Percentiles rank a stretch among this genome's conserved stretches.
Evolutionary conservation across 306 rosid species (phyloP).

Genomic region (Pachyrhizus erosus): DNA sequence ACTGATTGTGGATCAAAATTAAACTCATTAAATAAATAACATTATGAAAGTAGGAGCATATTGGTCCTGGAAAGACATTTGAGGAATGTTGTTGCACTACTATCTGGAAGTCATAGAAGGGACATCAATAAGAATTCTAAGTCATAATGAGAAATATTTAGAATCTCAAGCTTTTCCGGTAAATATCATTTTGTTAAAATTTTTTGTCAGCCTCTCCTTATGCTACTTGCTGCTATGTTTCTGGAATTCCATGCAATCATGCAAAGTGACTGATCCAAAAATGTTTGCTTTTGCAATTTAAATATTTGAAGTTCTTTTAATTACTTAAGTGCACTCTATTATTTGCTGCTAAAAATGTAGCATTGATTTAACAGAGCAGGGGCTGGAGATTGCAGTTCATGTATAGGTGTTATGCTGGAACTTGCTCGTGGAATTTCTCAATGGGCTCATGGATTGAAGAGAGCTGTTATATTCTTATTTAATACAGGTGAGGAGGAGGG

Average conservation of each 20-base stretch:
- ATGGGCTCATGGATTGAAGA: constrained; percentile 96
- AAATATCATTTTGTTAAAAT: not conserved
- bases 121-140: not conserved
- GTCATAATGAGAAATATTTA: not conserved
- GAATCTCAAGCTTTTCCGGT: not conserved
- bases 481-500: constrained; percentile 99
- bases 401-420: constrained; percentile 92
- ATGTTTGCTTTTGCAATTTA: constrained; percentile 7
- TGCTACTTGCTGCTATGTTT: constrained; percentile 20
- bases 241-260: not conserved
- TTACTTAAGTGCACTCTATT: not conserved
- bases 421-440: constrained; percentile 98
- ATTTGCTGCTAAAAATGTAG: constrained; percentile 30
- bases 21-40: not conserved
- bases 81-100: not conserved
- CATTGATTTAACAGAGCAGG: constrained; percentile 80
- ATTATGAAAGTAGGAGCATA: not conserved
- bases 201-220: not conserved
- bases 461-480: constrained; percentile 82
- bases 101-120: not conserved
- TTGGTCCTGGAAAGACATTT: not conserved
- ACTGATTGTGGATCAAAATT: not conserved
- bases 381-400: constrained; percentile 98
- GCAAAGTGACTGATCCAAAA: not conserved
- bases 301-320: not conserved